Conservation (phyloP, 306 rosid genomes). For the Dryas alaskensis region DNA sequence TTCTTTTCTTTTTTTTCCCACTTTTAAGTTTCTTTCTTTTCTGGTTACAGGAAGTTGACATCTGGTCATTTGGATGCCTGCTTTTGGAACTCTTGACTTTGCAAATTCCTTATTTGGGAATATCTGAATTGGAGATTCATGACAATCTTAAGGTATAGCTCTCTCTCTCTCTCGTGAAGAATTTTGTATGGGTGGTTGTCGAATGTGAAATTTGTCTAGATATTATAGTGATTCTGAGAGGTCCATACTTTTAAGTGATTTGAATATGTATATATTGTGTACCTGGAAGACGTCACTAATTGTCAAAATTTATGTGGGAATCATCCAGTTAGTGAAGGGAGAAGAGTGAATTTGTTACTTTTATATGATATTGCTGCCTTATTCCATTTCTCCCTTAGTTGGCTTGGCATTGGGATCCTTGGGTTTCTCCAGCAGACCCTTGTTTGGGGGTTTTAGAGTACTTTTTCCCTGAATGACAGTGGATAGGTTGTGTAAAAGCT, state of each 20-base stretch:
- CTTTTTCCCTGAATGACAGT: neutral
- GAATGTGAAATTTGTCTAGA: neutral
- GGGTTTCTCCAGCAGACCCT: neutral
- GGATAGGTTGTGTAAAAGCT: neutral
- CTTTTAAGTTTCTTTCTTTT: conserved; percentile 16
- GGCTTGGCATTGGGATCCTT: neutral
- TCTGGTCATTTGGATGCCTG: conserved; percentile 97
- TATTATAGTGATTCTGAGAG: neutral
- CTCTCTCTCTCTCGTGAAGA: neutral
- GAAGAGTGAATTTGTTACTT: neutral
- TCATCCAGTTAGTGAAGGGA: neutral
- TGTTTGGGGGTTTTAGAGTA: neutral
- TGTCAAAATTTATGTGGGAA: neutral
- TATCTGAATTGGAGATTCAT: conserved; percentile 53
- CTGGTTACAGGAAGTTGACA: conserved; percentile 77
- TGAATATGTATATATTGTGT: neutral
- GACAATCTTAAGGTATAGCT: conserved; percentile 61
- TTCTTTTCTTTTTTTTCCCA: neutral
- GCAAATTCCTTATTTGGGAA: conserved; percentile 64
- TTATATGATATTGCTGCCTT: neutral
- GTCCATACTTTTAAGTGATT: neutral
- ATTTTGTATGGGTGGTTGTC: neutral
- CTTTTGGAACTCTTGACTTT: conserved; percentile 78
- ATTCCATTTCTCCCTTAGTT: neutral
- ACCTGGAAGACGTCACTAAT: neutral